Evolutionary conservation across 1,139 yeast genomes (phyloP).

Genomic region (Debaryomyces coudertii): DNA sequence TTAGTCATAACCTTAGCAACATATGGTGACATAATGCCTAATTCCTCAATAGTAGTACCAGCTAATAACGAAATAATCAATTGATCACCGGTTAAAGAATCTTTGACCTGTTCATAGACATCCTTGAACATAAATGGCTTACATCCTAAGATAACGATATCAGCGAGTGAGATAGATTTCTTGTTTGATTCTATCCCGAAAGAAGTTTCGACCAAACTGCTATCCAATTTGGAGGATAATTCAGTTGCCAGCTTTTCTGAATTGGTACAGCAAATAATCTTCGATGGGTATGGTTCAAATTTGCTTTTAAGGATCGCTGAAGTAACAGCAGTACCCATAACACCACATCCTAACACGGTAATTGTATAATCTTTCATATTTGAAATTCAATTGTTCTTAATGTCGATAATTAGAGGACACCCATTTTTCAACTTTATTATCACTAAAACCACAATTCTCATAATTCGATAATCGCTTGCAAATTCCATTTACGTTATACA

Average conservation of each 20-base stretch:
- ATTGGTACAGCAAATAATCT: slow-evolving; percentile 76
- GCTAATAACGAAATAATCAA: slow-evolving; percentile 84
- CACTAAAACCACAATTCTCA: neutral
- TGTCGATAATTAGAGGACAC: neutral
- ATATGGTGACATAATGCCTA: slow-evolving; percentile 53
- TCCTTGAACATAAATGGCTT: slow-evolving; percentile 79
- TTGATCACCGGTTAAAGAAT: slow-evolving; percentile 53
- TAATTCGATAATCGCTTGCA: slow-evolving; percentile 5
- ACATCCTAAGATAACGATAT: slow-evolving; percentile 78
- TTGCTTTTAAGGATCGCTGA: slow-evolving; percentile 65
- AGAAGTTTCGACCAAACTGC: slow-evolving; percentile 56
- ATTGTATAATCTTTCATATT: slow-evolving; percentile 59
- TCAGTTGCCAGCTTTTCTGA: slow-evolving; percentile 53
- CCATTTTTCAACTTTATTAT: neutral
- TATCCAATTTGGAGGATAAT: slow-evolving; percentile 43
- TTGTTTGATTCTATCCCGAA: slow-evolving; percentile 54
- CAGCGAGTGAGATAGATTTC: slow-evolving; percentile 62
- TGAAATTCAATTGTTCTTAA: slow-evolving; percentile 1
- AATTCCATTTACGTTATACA: slow-evolving; percentile 3
- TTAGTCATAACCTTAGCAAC: slow-evolving; percentile 97
- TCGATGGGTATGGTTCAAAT: slow-evolving; percentile 63
- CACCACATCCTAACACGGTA: slow-evolving; percentile 89
- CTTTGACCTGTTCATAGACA: slow-evolving; percentile 52
- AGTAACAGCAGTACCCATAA: slow-evolving; percentile 95
- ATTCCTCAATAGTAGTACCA: slow-evolving; percentile 82